Conservation (phyloP, 176 grass and related monocot genomes). For the Miscanthus lutarioriparius region DNA sequence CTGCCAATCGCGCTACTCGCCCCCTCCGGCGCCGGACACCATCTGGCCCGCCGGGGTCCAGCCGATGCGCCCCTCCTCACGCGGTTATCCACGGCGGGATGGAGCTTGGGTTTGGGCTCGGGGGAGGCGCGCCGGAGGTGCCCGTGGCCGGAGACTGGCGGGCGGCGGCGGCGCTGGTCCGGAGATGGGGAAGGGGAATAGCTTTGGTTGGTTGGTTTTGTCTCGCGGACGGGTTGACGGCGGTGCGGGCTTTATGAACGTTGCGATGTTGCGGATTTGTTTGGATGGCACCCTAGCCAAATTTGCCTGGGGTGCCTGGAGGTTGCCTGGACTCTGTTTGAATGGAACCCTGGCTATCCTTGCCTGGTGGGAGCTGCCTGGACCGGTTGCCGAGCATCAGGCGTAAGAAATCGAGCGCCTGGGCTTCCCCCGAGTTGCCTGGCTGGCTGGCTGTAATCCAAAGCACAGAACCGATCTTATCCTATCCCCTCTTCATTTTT, state of each 20-base stretch:
- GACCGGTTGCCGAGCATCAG: no score
- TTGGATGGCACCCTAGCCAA: no score
- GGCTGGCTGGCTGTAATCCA: no score
- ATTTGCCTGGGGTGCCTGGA: no score
- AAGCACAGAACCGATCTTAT: no score
- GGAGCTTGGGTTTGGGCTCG: background rate
- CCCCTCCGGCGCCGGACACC: slow-evolving; percentile 41
- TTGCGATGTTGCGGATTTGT: background rate
- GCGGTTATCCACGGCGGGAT: slow-evolving; percentile 45
- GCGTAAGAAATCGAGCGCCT: no score
- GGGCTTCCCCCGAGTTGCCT: no score
- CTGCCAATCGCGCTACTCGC: slow-evolving; percentile 26
- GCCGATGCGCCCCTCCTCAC: slow-evolving; percentile 20
- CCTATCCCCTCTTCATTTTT: no score
- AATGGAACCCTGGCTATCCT: no score
- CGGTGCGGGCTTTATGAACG: background rate
- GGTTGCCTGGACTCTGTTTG: no score
- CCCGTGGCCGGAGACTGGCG: background rate
- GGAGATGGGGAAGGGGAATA: background rate
- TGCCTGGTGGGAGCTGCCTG: no score
- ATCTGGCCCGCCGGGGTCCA: slow-evolving; percentile 46
- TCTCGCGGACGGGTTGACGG: background rate
- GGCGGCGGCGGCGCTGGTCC: background rate
- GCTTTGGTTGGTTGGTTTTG: background rate
- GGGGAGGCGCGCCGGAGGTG: background rate